These are phyloP conservation scores for Micromonas pusilla DNA, from an alignment of 139 green algal species.

Conservation along the genomic window DNA sequence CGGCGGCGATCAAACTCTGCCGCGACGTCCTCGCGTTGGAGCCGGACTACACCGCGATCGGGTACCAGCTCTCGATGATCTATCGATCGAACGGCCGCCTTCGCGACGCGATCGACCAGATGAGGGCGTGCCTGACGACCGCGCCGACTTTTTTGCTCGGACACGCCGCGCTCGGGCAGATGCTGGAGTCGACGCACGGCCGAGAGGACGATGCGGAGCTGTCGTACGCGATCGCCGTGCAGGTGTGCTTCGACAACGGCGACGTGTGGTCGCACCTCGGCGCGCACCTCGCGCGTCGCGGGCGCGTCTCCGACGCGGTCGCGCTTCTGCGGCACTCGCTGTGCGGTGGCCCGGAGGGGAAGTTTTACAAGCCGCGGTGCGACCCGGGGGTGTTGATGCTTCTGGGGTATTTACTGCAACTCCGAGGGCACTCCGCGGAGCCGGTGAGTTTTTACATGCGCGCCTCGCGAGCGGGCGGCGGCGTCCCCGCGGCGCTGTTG, in stretches of 20 bases:
- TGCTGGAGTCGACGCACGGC: constrained; percentile 2
- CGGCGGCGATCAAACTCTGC: background rate
- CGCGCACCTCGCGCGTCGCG: background rate
- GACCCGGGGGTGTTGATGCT: background rate
- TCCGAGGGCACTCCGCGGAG: constrained; percentile 5
- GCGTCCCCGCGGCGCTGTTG: background rate
- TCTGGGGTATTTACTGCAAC: background rate
- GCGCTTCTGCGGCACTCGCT: background rate
- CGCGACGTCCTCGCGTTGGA: constrained; percentile 11
- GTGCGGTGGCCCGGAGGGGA: constrained; percentile 8
- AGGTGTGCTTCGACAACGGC: background rate
- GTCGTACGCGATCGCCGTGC: background rate
- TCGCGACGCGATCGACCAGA: background rate
- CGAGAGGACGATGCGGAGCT: background rate
- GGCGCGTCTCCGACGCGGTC: background rate
- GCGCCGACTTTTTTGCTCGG: background rate
- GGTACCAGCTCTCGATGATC: constrained; percentile 4
- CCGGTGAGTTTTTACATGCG: constrained; percentile 8
- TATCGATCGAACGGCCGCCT: background rate
- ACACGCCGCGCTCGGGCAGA: background rate
- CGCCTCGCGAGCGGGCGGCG: background rate
- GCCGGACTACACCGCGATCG: background rate
- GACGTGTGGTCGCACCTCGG: constrained; percentile 6
- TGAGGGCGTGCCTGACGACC: background rate
- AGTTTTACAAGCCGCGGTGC: constrained; percentile 3